Evolutionary conservation across 441 rosid species (phyloP).

Genomic region (Erysimum cheiri): DNA sequence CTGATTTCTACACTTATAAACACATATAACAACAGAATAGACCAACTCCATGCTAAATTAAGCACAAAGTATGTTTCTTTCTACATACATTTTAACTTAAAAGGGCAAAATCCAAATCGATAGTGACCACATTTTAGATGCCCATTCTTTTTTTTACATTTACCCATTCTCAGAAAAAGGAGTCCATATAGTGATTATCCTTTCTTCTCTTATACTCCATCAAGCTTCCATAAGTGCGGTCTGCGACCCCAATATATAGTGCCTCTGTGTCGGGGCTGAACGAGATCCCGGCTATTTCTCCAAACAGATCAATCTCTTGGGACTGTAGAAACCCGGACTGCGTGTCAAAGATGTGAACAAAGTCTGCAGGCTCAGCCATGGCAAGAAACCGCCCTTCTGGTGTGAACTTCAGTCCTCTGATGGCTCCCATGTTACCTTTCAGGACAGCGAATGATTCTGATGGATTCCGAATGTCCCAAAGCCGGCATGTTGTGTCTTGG

Average conservation of each 20-base stretch:
- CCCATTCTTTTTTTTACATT: too few relatives aligned
- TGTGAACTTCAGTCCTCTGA: slow-evolving; percentile 65
- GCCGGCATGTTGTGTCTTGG: slow-evolving; percentile 68
- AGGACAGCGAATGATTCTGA: slow-evolving; percentile 54
- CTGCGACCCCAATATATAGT: slow-evolving; percentile 57
- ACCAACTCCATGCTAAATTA: not conserved
- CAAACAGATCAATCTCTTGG: slow-evolving; percentile 75
- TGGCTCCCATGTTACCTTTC: slow-evolving; percentile 78
- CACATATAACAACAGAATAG: not conserved
- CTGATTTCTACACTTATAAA: not conserved
- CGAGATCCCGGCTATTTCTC: slow-evolving; percentile 72
- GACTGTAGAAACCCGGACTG: slow-evolving; percentile 50
- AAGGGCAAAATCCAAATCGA: not conserved
- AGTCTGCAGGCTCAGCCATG: slow-evolving; percentile 80
- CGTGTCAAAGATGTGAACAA: slow-evolving; percentile 61
- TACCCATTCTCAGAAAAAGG: slow-evolving; percentile 33
- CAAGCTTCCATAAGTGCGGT: slow-evolving; percentile 65
- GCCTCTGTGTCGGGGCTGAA: slow-evolving; percentile 74
- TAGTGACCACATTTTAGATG: not conserved
- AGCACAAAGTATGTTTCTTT: not conserved
- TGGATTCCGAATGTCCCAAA: slow-evolving; percentile 63
- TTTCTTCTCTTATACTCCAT: slow-evolving; percentile 54
- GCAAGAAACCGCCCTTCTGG: slow-evolving; percentile 64
- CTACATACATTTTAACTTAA: not conserved
- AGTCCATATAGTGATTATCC: slow-evolving; percentile 45